Base-by-base conservation (phyloP, 805 yeast genomes). In the Cyberlindnera mrakii region DNA sequence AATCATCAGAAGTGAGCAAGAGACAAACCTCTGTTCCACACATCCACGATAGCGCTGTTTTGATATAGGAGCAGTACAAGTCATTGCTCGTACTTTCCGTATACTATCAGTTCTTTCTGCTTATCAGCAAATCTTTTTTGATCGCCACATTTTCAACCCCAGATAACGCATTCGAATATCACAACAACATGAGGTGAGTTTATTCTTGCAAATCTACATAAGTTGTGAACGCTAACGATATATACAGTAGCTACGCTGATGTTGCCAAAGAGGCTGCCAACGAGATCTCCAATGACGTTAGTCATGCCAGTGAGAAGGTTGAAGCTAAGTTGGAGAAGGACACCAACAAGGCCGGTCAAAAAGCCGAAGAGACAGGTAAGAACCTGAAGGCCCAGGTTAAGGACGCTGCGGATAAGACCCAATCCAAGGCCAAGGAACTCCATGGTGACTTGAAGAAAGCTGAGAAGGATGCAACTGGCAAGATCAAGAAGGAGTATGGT, bases 401-500 rank as follows among this genome's bases (percentile, higher is more conserved):
- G 11, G 53, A 48, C 30, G 53, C 49, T 17, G 48, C 44, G 29
- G 49, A 47, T 31, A 46, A 48, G 30, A 45, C 47, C 35, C 56
- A 59, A n/a, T 43, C 56, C 11, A 57, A 58, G 16, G 51, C 60
- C n/a, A 49, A 51, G 18, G 57, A 46, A 43, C 11, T 46, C 15
- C 37, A 40, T 17, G 36, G 37, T 8, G 48, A 46, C 31, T 5
- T 58, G n/a, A 60, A 62, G 39, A 60, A 67, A 47, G 64, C 64
- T n/a, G 56, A 59, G 33, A 58, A 62, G 41, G 63, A 66, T 33
- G 65, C 64, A 29, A 52, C 57, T 23, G 62, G 63, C 17, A 62
- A 58, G 45, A 44, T 60, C 36, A 59, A 60, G 43, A 60, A 63
- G 47, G 63, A 56, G 36, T 60, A 59, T 39, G 52, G 61, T 6